These are phyloP conservation scores for Amphichorda felina DNA, from an alignment of 2,329 filamentous ascomycete species.

Conservation along the genomic window DNA sequence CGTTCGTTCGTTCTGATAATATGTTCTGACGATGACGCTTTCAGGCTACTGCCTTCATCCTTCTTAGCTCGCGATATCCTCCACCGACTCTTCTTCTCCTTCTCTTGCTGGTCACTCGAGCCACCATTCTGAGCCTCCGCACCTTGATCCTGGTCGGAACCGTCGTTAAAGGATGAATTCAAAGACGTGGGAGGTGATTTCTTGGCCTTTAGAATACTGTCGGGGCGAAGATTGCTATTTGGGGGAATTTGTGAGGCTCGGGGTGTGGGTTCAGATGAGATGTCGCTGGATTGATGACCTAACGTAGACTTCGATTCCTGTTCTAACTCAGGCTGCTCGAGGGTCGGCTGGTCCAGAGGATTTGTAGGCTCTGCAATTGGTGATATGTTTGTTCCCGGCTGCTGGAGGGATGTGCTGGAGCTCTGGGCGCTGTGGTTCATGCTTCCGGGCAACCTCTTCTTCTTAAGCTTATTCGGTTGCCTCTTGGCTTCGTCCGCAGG, in stretches of 20 bases:
- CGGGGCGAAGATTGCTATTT: constrained; percentile 28
- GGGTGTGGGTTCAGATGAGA: constrained; percentile 32
- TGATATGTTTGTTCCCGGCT: constrained; percentile 16
- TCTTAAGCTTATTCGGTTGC: constrained; percentile 82
- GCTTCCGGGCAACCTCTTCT: constrained; percentile 68
- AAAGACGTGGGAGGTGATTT: constrained; percentile 68
- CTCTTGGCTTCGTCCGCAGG: constrained; percentile 51
- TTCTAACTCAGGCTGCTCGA: constrained; percentile 2
- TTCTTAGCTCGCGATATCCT: constrained; percentile 60
- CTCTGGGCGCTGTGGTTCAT: constrained; percentile 82
- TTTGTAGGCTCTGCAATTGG: constrained; percentile 33
- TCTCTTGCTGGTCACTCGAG: constrained; percentile 36
- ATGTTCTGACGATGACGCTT: constrained; percentile 29
- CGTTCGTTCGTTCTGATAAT: constrained; percentile 49
- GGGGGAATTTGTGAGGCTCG: constrained; percentile 33
- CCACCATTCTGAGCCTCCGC: constrained; percentile 29
- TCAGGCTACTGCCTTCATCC: constrained; percentile 33
- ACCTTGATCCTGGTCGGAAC: constrained; percentile 60
- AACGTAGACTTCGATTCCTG: constrained; percentile 8
- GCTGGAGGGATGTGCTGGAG: constrained; percentile 62
- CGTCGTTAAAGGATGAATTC: constrained; percentile 67
- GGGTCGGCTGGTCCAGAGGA: constrained; percentile 25
- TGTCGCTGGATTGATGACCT: constrained; percentile 14
- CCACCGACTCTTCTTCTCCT: constrained; percentile 58
- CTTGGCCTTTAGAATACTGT: constrained; percentile 45